Evolutionary conservation across 148 eudicot species (phyloP).

Genomic region (Nyssa sinensis): DNA sequence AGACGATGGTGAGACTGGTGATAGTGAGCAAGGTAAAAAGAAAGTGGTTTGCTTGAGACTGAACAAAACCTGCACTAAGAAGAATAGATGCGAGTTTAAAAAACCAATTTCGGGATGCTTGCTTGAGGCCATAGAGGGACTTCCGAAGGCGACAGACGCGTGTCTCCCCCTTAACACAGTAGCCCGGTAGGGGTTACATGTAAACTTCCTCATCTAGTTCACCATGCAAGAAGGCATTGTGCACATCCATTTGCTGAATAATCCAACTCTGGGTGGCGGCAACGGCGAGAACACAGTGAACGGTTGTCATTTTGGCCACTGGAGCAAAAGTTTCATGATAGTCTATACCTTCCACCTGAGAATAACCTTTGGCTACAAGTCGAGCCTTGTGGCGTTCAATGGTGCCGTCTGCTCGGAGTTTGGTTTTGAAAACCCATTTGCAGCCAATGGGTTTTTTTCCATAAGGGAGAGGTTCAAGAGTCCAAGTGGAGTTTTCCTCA

Average conservation of each 20-base stretch:
- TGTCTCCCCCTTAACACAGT: no score
- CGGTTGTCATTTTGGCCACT: no score
- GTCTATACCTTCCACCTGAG: no score
- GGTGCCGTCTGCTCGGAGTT: background rate
- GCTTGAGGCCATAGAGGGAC: constrained; percentile 1
- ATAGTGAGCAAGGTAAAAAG: no score
- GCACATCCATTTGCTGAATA: background rate
- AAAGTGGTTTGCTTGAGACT: background rate
- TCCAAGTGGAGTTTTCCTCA: constrained; percentile 4
- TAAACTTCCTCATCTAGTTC: background rate
- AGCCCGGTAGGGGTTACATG: background rate
- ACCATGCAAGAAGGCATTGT: no score
- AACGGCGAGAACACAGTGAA: background rate
- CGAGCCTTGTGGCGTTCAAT: no score
- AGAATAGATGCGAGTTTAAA: background rate
- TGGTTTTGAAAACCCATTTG: constrained; percentile 1
- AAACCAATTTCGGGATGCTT: constrained; percentile 9
- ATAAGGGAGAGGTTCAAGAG: background rate
- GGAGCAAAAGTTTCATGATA: no score
- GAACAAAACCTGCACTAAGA: background rate
- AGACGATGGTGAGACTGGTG: background rate
- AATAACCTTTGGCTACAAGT: no score
- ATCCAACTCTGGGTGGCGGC: background rate
- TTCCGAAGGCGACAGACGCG: background rate
- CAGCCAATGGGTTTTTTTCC: background rate